Conservation (phyloP, 352 stramenopile species). For the Globisporangium camurandrum region DNA sequence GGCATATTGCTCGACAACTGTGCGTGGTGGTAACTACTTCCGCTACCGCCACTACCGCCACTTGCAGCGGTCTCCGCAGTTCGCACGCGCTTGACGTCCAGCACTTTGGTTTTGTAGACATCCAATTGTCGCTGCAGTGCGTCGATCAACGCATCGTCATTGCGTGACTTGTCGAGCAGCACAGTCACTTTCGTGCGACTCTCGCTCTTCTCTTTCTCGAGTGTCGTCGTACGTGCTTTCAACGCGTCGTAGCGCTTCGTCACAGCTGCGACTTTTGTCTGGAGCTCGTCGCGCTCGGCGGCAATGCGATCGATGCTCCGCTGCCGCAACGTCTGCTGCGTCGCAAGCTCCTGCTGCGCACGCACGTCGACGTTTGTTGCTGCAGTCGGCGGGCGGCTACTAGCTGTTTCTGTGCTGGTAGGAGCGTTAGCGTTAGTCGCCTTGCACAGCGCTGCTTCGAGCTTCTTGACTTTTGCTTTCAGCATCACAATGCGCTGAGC, state of each 20-base stretch:
- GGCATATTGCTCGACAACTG: slow-evolving; percentile 28
- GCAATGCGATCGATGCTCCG: slow-evolving; percentile 54
- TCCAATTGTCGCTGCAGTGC: slow-evolving; percentile 65
- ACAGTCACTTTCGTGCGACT: slow-evolving; percentile 57
- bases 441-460: slow-evolving; percentile 32
- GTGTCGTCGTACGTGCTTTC: slow-evolving; percentile 52
- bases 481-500: slow-evolving; percentile 83
- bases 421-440: neutral
- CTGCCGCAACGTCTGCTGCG: slow-evolving; percentile 51
- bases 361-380: slow-evolving; percentile 67
- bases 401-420: neutral
- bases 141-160: slow-evolving; percentile 74
- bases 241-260: slow-evolving; percentile 56
- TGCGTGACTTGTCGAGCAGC: slow-evolving; percentile 72
- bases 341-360: slow-evolving; percentile 50
- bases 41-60: slow-evolving; percentile 9
- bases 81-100: slow-evolving; percentile 52
- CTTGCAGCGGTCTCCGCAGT: slow-evolving; percentile 51
- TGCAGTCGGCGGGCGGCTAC: slow-evolving; percentile 10
- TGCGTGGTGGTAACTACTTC: neutral
- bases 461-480: slow-evolving; percentile 74
- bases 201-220: slow-evolving; percentile 73
- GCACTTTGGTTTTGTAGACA: slow-evolving; percentile 43
- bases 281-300: slow-evolving; percentile 44
- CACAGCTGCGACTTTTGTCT: slow-evolving; percentile 44